phyloP scores from a whole-genome alignment of 352 stramenopile species.

The Globisporangium nodosum region DNA sequence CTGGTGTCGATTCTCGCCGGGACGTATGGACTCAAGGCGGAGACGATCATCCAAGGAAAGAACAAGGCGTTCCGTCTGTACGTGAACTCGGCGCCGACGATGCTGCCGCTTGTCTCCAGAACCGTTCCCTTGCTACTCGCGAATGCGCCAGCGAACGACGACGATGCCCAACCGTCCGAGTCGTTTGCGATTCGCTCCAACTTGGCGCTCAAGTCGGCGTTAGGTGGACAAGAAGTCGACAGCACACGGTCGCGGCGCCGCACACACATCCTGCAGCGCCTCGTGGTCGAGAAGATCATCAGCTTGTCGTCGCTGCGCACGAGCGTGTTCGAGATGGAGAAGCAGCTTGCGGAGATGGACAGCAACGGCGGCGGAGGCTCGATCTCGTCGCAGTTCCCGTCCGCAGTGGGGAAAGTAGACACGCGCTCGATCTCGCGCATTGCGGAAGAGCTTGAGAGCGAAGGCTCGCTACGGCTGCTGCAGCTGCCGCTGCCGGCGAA shows the following conservation, averaged over 20 bases:
- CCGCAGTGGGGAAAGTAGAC: slow-evolving; percentile 55
- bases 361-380: background rate
- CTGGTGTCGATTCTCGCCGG: slow-evolving; percentile 58
- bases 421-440: slow-evolving; percentile 68
- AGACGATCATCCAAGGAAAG: slow-evolving; percentile 75
- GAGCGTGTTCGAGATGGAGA: slow-evolving; percentile 79
- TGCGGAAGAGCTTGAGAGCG: slow-evolving; percentile 50
- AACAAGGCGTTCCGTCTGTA: slow-evolving; percentile 80
- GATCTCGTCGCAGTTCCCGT: slow-evolving; percentile 3
- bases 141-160: slow-evolving; percentile 1
- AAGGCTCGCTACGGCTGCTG: slow-evolving; percentile 41
- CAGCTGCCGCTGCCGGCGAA: slow-evolving; percentile 60
- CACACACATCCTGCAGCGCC: slow-evolving; percentile 55
- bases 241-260: slow-evolving; percentile 50
- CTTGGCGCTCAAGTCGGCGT: slow-evolving; percentile 28
- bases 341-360: slow-evolving; percentile 10
- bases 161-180: background rate
- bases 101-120: background rate
- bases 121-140: slow-evolving; percentile 6
- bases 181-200: background rate
- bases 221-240: slow-evolving; percentile 52
- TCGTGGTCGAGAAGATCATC: slow-evolving; percentile 69
- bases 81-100: slow-evolving; percentile 12
- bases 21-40: slow-evolving; percentile 65
- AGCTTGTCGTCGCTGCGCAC: slow-evolving; percentile 66